Percentiles rank a stretch among this genome's conserved stretches.
Conservation (phyloP, 2,329 filamentous ascomycete species). For the Ceratocystis lukuohia region DNA sequence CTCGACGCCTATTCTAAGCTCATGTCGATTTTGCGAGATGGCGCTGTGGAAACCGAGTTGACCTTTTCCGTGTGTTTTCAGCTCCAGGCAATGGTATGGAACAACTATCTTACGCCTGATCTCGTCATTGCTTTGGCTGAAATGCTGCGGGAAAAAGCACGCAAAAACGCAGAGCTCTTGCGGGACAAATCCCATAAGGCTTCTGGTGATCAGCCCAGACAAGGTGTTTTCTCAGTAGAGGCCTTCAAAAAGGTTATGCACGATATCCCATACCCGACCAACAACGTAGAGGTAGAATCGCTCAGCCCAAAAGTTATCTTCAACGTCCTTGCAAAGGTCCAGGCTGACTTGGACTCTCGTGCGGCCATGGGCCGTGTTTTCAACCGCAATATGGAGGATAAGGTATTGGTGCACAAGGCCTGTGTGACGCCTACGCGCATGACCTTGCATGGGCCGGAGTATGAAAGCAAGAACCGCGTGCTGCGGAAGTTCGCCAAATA, state of each 20-base stretch:
- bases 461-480: slow-evolving; percentile 57
- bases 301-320: slow-evolving; percentile 33
- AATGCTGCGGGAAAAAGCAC: slow-evolving; percentile 26
- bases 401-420: slow-evolving; percentile 24
- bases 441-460: slow-evolving; percentile 45
- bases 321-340: slow-evolving; percentile 29
- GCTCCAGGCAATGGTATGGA: slow-evolving; percentile 48
- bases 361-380: slow-evolving; percentile 20
- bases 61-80: slow-evolving; percentile 48
- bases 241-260: slow-evolving; percentile 41
- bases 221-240: slow-evolving; percentile 34
- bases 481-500: slow-evolving; percentile 50
- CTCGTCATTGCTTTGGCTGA: slow-evolving; percentile 36
- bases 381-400: slow-evolving; percentile 15
- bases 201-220: slow-evolving; percentile 12
- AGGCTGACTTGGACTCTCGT: slow-evolving; percentile 27
- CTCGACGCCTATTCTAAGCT: slow-evolving; percentile 21
- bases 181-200: neutral
- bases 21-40: slow-evolving; percentile 23
- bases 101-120: slow-evolving; percentile 46
- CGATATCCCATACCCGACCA: slow-evolving; percentile 41
- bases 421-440: slow-evolving; percentile 47
- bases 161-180: slow-evolving; percentile 21
- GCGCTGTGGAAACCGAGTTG: slow-evolving; percentile 28
- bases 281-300: slow-evolving; percentile 33